These are phyloP conservation scores for Monosporozyma servazzii DNA, from an alignment of 805 yeast genomes.

Conservation along the genomic window DNA sequence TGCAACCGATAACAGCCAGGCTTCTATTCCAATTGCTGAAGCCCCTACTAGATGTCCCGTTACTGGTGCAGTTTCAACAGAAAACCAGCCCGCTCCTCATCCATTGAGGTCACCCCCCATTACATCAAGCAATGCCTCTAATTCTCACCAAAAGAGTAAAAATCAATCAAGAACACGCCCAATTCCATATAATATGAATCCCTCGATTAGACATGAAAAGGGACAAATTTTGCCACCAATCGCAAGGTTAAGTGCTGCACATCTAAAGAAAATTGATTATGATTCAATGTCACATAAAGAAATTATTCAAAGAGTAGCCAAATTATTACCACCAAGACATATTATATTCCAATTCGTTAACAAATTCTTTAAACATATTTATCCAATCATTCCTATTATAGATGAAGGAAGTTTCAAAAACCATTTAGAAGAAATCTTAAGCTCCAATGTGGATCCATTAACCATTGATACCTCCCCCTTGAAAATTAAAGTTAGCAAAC, in stretches of 20 bases:
- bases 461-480: conserved; percentile 14
- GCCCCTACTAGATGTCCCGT: neutral
- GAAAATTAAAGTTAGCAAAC: conserved; percentile 24
- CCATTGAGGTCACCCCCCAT: neutral
- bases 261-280: conserved; percentile 1
- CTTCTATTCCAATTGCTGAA: neutral
- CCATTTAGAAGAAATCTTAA: conserved; percentile 24
- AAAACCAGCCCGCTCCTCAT: neutral
- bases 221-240: neutral
- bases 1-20: neutral
- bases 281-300: conserved; percentile 14
- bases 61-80: neutral
- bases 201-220: neutral
- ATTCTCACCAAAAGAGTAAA: neutral
- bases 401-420: conserved; percentile 41
- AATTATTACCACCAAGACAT: conserved; percentile 44
- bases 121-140: neutral
- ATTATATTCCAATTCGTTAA: conserved; percentile 49
- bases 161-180: neutral
- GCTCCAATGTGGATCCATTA: conserved; percentile 1
- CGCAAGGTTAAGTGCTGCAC: neutral
- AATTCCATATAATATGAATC: neutral
- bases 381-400: conserved; percentile 57
- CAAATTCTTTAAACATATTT: conserved; percentile 49
- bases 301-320: conserved; percentile 26